Evolutionary conservation across 805 yeast species (phyloP).

Genomic region (Pichia rugopelliculosa): DNA sequence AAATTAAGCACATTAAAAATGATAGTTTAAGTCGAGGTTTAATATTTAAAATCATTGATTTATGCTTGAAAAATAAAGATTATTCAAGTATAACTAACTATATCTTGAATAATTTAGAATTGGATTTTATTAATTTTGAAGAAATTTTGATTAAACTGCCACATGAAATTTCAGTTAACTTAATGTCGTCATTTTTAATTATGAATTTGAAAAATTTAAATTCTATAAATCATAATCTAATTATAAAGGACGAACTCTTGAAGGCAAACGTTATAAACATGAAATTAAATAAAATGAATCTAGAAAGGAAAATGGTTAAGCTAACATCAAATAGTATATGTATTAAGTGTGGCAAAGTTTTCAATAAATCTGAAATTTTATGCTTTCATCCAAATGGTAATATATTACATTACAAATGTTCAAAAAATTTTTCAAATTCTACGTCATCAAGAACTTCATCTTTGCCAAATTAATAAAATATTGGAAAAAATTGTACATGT

Average conservation of each 20-base stretch:
- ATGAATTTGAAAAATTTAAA: constrained; percentile 37
- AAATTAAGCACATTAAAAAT: constrained; percentile 30
- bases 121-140: constrained; percentile 22
- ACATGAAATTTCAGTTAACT: constrained; percentile 35
- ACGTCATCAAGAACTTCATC: background rate
- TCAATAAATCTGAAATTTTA: constrained; percentile 39
- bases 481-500: background rate
- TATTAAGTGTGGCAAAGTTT: constrained; percentile 46
- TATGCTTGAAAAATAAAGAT: constrained; percentile 23
- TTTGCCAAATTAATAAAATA: background rate
- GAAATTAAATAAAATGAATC: constrained; percentile 33
- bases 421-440: background rate
- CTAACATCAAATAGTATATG: constrained; percentile 48
- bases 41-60: constrained; percentile 43
- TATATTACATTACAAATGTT: constrained; percentile 54
- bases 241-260: constrained; percentile 40
- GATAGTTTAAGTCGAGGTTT: constrained; percentile 17
- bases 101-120: constrained; percentile 18
- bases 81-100: constrained; percentile 24
- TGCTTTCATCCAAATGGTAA: constrained; percentile 38
- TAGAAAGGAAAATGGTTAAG: constrained; percentile 29
- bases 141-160: constrained; percentile 48
- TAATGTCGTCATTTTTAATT: constrained; percentile 38
- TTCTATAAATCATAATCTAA: constrained; percentile 32
- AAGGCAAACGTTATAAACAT: constrained; percentile 45